Evolutionary conservation across 164 flowering plant species (phyloP).

Genomic region (Liriodendron chinense): DNA sequence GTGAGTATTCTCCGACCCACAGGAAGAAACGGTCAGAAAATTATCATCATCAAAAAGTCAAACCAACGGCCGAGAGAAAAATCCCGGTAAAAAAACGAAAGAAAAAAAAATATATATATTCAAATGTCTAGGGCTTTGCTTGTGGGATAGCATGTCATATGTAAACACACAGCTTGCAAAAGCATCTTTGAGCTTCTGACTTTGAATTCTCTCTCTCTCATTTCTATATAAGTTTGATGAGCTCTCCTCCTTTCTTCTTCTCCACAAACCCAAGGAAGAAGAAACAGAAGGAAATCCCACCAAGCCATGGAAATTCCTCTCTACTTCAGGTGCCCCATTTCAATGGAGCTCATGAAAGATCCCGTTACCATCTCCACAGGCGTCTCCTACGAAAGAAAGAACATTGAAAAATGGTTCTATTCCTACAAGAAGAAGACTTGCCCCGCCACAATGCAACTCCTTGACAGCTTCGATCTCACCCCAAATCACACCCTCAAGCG

Average conservation of each 20-base stretch:
- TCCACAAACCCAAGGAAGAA: slow-evolving; percentile 5
- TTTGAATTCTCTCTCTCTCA: slow-evolving; percentile 11
- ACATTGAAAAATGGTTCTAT: slow-evolving; percentile 63
- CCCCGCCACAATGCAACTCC: slow-evolving; percentile 64
- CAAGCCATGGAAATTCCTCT: slow-evolving; percentile 39
- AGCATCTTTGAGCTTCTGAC: slow-evolving; percentile 17
- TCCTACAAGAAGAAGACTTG: slow-evolving; percentile 56
- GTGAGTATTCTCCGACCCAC: neutral
- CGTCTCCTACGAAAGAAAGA: slow-evolving; percentile 55
- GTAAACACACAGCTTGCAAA: slow-evolving; percentile 13
- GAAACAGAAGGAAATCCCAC: slow-evolving; percentile 4
- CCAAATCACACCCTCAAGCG: slow-evolving; percentile 72
- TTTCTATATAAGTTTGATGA: neutral
- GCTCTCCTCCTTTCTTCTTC: neutral
- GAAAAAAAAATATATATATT: neutral
- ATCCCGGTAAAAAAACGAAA: neutral
- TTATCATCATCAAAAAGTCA: slow-evolving; percentile 6
- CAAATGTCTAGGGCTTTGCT: neutral
- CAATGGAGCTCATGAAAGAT: slow-evolving; percentile 70
- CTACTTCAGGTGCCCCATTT: slow-evolving; percentile 70
- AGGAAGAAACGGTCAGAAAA: neutral
- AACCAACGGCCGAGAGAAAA: neutral
- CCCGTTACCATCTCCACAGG: slow-evolving; percentile 75
- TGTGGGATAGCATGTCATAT: neutral
- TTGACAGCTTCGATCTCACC: slow-evolving; percentile 37